Base-by-base conservation (phyloP, 352 stramenopile species). In the Phytophthora rubi region DNA sequence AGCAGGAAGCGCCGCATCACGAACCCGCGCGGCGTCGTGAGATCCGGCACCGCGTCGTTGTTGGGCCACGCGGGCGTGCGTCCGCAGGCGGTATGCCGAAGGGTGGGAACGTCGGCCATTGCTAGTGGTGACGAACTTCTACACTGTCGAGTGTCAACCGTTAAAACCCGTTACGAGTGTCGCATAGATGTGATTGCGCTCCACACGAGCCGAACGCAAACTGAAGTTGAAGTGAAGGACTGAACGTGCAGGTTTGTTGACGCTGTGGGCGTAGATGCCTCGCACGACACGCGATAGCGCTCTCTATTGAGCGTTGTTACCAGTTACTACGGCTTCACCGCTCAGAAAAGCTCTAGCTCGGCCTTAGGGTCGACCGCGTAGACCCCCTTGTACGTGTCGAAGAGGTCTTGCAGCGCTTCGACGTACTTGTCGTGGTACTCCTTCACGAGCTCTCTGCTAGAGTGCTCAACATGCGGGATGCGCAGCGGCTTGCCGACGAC, bases 341-440 rank as follows among this genome's bases (percentile, higher is more conserved):
- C 23, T 70, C 81, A 93, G 45, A 76, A 84, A 15, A 93, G 33
- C 51, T 92, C 85, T 16, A 95, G 71, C 10, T 58, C 68, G 2
- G 77, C 83, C 8, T 83, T 65, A 5, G 86, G 83, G 53, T 98
- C 79, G 9, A 72, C 56, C 7, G 88, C 92, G 69, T 95, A 97
- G 32, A 87, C 74, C 33, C 67, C 69, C 42, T 96, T 96, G 84
- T 98, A 81, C 39, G 81, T 79, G 53, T 98, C 87, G 64, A 97
- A 98, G 6, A 98, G 76, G n/a, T 62, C 69, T 63, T 85, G 83
- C 39, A 98, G 78, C 3, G 85, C 75, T 18, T 73, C 56, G 3
- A 98, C 77, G 71, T 99, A 99, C 51, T 91, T 71, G 26, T 79
- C 71, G 71, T 98, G 95, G 80, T 94, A 98, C 68, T 91, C 84